Evolutionary conservation across 805 yeast species (phyloP).

Genomic region (Lipomyces lipofer): DNA sequence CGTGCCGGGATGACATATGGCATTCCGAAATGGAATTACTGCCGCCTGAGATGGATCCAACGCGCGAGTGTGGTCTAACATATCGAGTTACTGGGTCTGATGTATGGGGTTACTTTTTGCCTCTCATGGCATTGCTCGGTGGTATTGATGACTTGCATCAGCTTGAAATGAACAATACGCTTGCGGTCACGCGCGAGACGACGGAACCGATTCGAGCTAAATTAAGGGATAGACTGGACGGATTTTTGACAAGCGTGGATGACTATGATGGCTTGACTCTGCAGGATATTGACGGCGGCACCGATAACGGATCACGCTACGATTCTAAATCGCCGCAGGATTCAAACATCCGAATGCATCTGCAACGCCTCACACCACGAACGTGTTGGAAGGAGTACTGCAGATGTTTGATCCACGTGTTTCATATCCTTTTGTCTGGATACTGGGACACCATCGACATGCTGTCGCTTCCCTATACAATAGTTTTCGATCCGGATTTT

Average conservation of each 20-base stretch:
- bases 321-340: background rate
- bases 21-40: constrained; percentile 34
- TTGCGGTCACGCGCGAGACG: constrained; percentile 23
- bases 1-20: constrained; percentile 43
- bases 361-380: constrained; percentile 10
- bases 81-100: constrained; percentile 39
- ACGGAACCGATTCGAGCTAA: constrained; percentile 27
- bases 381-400: constrained; percentile 29
- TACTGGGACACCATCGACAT: constrained; percentile 39
- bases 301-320: background rate
- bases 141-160: constrained; percentile 35
- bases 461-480: constrained; percentile 31
- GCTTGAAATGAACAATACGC: constrained; percentile 34
- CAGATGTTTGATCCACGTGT: constrained; percentile 33
- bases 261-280: constrained; percentile 16
- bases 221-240: constrained; percentile 24
- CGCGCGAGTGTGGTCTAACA: constrained; percentile 35
- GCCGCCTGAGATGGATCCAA: constrained; percentile 39
- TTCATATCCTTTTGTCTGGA: constrained; percentile 35
- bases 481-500: constrained; percentile 33
- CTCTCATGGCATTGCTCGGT: constrained; percentile 41
- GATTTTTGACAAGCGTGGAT: constrained; percentile 20
- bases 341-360: background rate
- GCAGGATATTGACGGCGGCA: background rate
- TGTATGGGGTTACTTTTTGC: constrained; percentile 45